Conservation (phyloP, 2,329 filamentous ascomycete genomes). For the Aspergillus unguis region DNA sequence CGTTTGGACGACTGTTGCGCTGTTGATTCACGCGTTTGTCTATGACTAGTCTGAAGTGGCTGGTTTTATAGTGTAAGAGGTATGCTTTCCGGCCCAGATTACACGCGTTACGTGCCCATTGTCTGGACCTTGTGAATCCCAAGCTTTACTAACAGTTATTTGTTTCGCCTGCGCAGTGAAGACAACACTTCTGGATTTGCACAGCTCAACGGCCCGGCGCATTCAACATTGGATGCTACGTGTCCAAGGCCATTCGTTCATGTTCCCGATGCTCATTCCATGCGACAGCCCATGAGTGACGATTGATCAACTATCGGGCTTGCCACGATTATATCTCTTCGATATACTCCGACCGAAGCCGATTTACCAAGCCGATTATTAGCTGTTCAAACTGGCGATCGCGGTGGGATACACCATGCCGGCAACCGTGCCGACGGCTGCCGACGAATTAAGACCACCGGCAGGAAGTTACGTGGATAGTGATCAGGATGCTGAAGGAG, state of each 20-base stretch:
- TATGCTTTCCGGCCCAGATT: constrained; percentile 15
- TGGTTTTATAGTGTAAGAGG: constrained; percentile 12
- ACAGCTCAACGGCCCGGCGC: not conserved
- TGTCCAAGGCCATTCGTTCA: constrained; percentile 16
- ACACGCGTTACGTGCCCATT: constrained; percentile 28
- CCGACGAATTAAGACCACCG: constrained; percentile 32
- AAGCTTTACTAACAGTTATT: constrained; percentile 18
- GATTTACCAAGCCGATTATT: constrained; percentile 9
- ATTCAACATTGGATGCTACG: constrained; percentile 10
- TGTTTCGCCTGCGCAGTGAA: constrained; percentile 12
- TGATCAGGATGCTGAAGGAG: constrained; percentile 45
- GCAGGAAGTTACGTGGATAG: constrained; percentile 36
- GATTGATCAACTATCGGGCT: constrained; percentile 24
- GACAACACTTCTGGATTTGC: constrained; percentile 1
- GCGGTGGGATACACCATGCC: constrained; percentile 39
- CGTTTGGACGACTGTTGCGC: constrained; percentile 18
- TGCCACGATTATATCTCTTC: constrained; percentile 12
- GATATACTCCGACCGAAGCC: constrained; percentile 3
- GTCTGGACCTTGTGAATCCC: constrained; percentile 14
- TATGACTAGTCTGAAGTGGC: constrained; percentile 9
- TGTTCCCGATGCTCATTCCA: constrained; percentile 26
- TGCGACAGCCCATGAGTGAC: constrained; percentile 27
- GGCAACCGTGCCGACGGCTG: constrained; percentile 40
- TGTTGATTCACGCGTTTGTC: constrained; percentile 26
- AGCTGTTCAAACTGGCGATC: constrained; percentile 36